Conservation (phyloP, 441 rosid species). For the Syzygium malaccense region DNA sequence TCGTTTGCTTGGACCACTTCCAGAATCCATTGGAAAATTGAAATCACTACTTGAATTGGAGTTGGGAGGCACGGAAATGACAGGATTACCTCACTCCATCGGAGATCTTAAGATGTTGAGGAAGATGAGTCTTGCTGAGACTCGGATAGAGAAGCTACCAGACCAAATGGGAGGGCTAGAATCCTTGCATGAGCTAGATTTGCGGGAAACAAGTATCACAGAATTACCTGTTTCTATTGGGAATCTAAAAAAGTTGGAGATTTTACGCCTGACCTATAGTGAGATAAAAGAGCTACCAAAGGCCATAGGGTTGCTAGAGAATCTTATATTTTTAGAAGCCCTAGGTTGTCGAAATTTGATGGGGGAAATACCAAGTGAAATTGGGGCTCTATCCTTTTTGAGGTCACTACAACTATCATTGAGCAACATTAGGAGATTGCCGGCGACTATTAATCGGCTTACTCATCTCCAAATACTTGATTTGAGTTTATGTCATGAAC, state of each 20-base stretch:
- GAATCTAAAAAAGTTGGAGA: not conserved
- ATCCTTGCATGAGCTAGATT: not conserved
- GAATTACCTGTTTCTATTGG: not conserved
- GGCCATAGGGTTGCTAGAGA: not conserved
- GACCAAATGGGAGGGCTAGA: not conserved
- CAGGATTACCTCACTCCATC: not conserved
- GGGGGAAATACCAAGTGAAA: not conserved
- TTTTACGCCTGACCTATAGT: rapidly evolving
- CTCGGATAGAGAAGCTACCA: not conserved
- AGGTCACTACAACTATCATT: not conserved
- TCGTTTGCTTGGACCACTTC: not conserved
- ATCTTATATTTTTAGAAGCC: not conserved
- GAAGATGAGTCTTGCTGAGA: not conserved
- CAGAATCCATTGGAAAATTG: not conserved
- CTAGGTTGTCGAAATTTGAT: not conserved
- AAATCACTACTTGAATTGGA: not conserved
- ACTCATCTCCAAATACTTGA: not conserved
- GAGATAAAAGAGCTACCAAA: not conserved
- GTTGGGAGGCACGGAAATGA: not conserved
- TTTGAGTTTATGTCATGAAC: not conserved
- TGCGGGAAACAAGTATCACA: not conserved
- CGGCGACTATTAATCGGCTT: not conserved
- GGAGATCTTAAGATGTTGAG: not conserved
- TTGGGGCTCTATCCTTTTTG: not conserved
- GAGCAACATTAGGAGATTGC: not conserved